Base-by-base conservation (phyloP, 2,329 filamentous ascomycete genomes). In the Hirsutella minnesotensis region DNA sequence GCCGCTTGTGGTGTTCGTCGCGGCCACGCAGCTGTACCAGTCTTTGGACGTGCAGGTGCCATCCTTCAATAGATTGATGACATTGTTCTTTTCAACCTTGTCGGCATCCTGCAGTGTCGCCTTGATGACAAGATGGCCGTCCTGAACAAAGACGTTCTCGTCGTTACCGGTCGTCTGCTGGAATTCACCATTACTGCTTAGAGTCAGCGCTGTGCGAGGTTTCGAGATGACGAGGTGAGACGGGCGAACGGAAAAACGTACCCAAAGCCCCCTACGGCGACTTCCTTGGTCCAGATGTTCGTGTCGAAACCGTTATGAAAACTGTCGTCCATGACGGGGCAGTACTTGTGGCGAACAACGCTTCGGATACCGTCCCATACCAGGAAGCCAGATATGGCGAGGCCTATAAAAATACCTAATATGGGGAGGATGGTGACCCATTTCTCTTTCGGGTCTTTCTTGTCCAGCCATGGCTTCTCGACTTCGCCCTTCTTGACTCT, bases 381-480 rank as follows among this genome's bases (percentile, higher is more conserved):
- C 37, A 92, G 63, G 53, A 89, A 76, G 1, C 72, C 85, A 1
- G 81, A 76, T 34, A 89, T 64, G 3, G 60, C 74, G 30, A 90
- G 58, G 13, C 86, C 86, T 13, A 88, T 47, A 3, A 79, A 39
- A 40, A 92, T 75, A 38, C 85, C 86, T 20, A 86, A 58, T 35
- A 88, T 56, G 3, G 86, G 86, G 44, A 94, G 73, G 48, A 90
- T 87, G 3, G 81, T 88, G 9, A 86, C 79, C 86, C 86, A 92
- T 66, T 87, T 92, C 69, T 90, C 83, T 59, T 79, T 83, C 12
- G 82, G 80, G 50, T 89, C 81, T 44, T 69, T 78, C 56, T 79
- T 81, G n/a, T 74, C 63, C 33, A 83, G 63, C 86, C 86, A 92
- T 12, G 86, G 83, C 64, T 85, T 82, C 57, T 87, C 81, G 3